Evolutionary conservation across 2,329 filamentous ascomycete species (phyloP), one percentile per base, ranked within the genome.

Genomic region (Epichloe coenophiala): DNA sequence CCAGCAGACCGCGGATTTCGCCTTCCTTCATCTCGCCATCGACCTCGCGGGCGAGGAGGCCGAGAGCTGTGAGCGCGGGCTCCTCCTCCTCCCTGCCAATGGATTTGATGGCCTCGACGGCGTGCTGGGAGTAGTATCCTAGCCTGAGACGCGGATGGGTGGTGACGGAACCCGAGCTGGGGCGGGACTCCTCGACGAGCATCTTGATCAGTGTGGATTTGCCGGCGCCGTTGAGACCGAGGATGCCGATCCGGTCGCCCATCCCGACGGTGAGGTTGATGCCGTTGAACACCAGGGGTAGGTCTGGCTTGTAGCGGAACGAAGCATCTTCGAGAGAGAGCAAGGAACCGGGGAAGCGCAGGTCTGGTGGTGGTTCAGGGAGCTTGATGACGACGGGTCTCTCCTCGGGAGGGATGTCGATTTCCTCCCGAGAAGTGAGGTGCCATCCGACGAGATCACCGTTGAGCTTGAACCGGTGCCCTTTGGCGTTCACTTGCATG

Each of bases 111-210:
- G 74, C 72, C 56, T 90, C 84, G 4, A 90, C 84, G 0, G 84
- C 82, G 58, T 89, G 82, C 62, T 94, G 88, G 4, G 85, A 86
- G 65, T 90, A 93, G 61, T 88, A 88, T 1, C 82, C 86, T 45
- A 88, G 65, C 55, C 77, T 81, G 9, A 87, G 69, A 19, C 86
- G 74, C 0, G 88, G 77, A 63, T 94, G 88, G 0, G 72, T 73
- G 1, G 77, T 75, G 2, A 86, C 67, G 0, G 71, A 78, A 1
- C 87, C 86, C 3, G 74, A 71, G 0, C 76, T 78, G 0, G 84
- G 81, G 5, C 69, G 70, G 2, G 74, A 64, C 12, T 74, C 72
- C 1, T 76, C 79, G n/a, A 82, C 80, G 2, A 91, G 74, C 4
- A 91, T 68, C 45, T 78, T 81, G 52, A 91, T 73, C 9, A 94